These are phyloP conservation scores for Schwanniomyces yamadae DNA, from an alignment of 805 yeast species.

Conservation along the genomic window DNA sequence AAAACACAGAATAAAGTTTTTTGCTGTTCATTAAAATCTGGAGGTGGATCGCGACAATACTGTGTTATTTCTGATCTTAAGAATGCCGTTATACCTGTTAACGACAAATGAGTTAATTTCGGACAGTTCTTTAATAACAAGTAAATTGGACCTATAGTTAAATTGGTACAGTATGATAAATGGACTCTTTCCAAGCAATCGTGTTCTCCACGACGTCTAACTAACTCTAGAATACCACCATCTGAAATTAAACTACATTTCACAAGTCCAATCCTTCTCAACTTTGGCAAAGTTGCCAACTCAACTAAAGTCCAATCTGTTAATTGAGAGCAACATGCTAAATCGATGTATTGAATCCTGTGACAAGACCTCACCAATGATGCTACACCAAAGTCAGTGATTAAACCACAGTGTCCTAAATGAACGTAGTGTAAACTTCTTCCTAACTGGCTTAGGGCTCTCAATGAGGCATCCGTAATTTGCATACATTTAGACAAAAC, in stretches of 20 bases:
- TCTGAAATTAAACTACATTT: slow-evolving; percentile 88
- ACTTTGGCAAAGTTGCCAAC: slow-evolving; percentile 70
- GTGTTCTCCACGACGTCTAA: slow-evolving; percentile 63
- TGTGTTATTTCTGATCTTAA: slow-evolving; percentile 79
- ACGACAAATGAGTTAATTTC: slow-evolving; percentile 80
- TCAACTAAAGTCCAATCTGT: slow-evolving; percentile 81
- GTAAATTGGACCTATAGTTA: slow-evolving; percentile 76
- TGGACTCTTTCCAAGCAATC: slow-evolving; percentile 91
- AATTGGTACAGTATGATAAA: slow-evolving; percentile 81
- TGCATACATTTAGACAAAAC: slow-evolving; percentile 86
- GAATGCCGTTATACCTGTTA: slow-evolving; percentile 91
- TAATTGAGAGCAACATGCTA: slow-evolving; percentile 89
- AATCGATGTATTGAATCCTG: slow-evolving; percentile 85
- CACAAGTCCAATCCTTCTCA: slow-evolving; percentile 89
- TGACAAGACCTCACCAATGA: slow-evolving; percentile 74
- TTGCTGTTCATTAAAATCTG: slow-evolving; percentile 86
- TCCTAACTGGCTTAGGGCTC: slow-evolving; percentile 70
- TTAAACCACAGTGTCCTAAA: slow-evolving; percentile 87
- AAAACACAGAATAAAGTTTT: slow-evolving; percentile 87
- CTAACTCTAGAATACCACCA: slow-evolving; percentile 70
- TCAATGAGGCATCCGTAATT: slow-evolving; percentile 77
- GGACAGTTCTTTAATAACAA: slow-evolving; percentile 78
- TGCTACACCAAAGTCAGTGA: slow-evolving; percentile 86
- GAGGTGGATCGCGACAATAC: slow-evolving; percentile 90
- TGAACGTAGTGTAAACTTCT: slow-evolving; percentile 84